These are phyloP conservation scores for Akanthomyces dipterigenus DNA, from an alignment of 2,329 filamentous ascomycete genomes.

Conservation along the genomic window DNA sequence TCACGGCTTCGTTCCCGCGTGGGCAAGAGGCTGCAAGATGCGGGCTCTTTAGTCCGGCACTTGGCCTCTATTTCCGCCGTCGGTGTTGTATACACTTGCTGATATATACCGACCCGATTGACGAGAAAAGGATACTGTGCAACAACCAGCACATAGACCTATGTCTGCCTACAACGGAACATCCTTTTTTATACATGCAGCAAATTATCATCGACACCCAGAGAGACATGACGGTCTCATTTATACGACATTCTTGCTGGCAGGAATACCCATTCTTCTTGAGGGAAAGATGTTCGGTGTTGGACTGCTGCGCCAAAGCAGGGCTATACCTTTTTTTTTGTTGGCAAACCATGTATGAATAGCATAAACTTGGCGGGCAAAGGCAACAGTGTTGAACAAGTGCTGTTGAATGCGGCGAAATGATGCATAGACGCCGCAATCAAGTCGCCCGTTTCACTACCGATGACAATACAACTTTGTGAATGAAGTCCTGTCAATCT, in stretches of 20 bases:
- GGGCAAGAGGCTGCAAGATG: not conserved
- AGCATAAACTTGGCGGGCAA: not conserved
- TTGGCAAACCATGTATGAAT: not conserved
- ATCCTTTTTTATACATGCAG: not conserved
- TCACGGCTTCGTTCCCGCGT: constrained; percentile 1
- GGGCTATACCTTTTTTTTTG: not conserved
- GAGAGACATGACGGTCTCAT: not conserved
- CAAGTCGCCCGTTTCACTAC: not conserved
- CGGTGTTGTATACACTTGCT: not conserved
- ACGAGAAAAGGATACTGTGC: not conserved
- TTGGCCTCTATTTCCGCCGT: not conserved
- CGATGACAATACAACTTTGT: not conserved
- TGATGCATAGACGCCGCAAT: not conserved
- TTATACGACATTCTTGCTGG: not conserved
- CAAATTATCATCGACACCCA: not conserved
- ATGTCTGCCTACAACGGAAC: not conserved
- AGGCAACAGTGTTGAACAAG: not conserved
- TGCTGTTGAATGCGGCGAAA: not conserved
- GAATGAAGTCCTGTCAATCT: too few relatives aligned
- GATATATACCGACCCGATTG: not conserved
- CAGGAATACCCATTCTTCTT: not conserved
- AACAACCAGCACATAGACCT: not conserved
- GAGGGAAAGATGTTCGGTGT: not conserved
- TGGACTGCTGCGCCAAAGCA: not conserved
- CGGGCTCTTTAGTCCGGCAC: not conserved